Base-by-base conservation (phyloP, 345 rosid genomes). In the Garcia nutans region DNA sequence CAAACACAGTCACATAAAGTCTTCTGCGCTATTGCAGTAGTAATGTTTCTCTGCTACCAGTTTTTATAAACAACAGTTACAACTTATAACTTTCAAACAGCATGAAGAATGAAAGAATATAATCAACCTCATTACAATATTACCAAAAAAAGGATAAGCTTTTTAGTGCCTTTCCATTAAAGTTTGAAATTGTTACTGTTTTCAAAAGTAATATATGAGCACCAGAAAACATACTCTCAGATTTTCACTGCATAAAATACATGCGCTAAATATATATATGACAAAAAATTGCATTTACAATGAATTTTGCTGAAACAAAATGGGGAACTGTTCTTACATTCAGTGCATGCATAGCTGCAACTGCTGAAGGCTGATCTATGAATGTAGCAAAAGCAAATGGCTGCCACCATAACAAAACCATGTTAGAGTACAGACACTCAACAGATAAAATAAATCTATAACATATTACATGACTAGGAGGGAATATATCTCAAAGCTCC, bases 361-460 rank as follows among this genome's bases (percentile, higher is more conserved):
- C 65, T 50, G 97, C 97, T 28, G 99, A 85, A 41, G 88, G 91
- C 63, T 83, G 96, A 83, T 95, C 90, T 59, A 80, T 78, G 83
- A 93, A 91, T 12, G 89, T 89, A 71, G 96, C 89, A 84, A 95
- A 95, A 24, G 96, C 99, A 13, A 92, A 94, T 2, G 97, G 94
- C 96, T 94, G 85, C 67, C 71, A 75, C 67, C 37, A 79, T 20
- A 65, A 33, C 45, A 74, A 73, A 17, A 74, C 33, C 61, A 59
- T 57, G 64, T 80, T 77, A 54, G 8, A 15, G n/a, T 54, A 82
- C 77, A 59, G 6, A 58, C 57, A 69, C 15, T 54, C 58, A 54
- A 54, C 58, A 54, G 58, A 17, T 15, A 0, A 54, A 16, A 54
- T 76, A 54, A 57, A 45, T 58, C 44, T 73, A 19, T 28, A 75